These are phyloP conservation scores for Leccinum aurantiacum DNA, from an alignment of 768 basidiomycete species.

Conservation along the genomic window DNA sequence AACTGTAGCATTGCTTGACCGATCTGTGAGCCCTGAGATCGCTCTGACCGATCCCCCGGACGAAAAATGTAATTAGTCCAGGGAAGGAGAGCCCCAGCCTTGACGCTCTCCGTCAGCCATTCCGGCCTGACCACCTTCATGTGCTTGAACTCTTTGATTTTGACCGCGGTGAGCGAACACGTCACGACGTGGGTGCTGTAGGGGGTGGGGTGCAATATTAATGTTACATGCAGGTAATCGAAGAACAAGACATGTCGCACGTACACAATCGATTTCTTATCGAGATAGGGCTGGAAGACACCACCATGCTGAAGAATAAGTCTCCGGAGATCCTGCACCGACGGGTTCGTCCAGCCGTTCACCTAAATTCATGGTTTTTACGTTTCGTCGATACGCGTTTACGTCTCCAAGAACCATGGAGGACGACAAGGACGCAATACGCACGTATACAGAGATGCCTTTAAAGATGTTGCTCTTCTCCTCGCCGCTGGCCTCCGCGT, in stretches of 20 bases:
- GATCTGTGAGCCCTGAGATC: constrained; percentile 44
- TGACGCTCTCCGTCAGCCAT: constrained; percentile 85
- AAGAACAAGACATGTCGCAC: constrained; percentile 23
- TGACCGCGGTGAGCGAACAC: constrained; percentile 84
- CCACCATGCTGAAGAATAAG: constrained; percentile 86
- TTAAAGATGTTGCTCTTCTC: constrained; percentile 57
- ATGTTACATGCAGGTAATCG: constrained; percentile 2
- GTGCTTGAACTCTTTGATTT: constrained; percentile 81
- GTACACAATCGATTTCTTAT: constrained; percentile 72
- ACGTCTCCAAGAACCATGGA: neutral
- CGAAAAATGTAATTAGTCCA: constrained; percentile 76
- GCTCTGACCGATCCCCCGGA: constrained; percentile 47
- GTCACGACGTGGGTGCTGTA: constrained; percentile 88
- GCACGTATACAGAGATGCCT: constrained; percentile 79
- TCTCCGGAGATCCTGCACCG: constrained; percentile 78
- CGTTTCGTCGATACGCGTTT: neutral
- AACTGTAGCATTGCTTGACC: constrained; percentile 21
- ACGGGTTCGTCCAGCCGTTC: constrained; percentile 87
- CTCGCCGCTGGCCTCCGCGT: constrained; percentile 20
- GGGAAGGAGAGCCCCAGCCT: constrained; percentile 63
- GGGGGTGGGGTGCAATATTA: neutral
- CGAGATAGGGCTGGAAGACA: constrained; percentile 78
- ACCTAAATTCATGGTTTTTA: constrained; percentile 48
- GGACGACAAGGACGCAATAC: constrained; percentile 26
- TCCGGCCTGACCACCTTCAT: constrained; percentile 90